Conservation (phyloP, 1,139 yeast species). For the Saccharomyces pastorianus region DNA sequence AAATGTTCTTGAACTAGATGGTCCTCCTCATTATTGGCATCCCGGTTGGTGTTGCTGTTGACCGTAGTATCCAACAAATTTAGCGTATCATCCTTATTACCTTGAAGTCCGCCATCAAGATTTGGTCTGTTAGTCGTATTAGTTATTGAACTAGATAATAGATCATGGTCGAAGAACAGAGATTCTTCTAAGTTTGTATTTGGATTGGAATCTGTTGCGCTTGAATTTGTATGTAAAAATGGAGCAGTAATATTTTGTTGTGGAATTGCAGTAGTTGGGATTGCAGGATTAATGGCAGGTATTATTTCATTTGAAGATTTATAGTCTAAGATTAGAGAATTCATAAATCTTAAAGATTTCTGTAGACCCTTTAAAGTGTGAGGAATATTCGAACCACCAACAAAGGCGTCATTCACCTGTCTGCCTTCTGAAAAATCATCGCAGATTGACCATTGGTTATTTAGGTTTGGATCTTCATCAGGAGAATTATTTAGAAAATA, state of each 20-base stretch:
- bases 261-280: slow-evolving; percentile 3
- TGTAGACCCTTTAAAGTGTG: slow-evolving; percentile 45
- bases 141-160: not conserved
- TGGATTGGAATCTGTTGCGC: not conserved
- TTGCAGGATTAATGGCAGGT: slow-evolving; percentile 7
- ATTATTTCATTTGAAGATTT: slow-evolving; percentile 30
- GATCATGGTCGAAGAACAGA: not conserved
- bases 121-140: not conserved
- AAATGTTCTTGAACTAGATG: not conserved
- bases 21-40: not conserved
- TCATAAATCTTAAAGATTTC: slow-evolving; percentile 45
- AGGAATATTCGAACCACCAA: slow-evolving; percentile 41
- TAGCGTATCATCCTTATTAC: not conserved
- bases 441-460: slow-evolving; percentile 72
- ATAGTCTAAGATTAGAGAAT: slow-evolving; percentile 45
- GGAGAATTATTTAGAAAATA: slow-evolving; percentile 42
- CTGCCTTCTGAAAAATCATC: slow-evolving; percentile 79
- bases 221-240: not conserved
- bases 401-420: slow-evolving; percentile 61
- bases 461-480: slow-evolving; percentile 2
- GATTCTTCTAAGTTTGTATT: not conserved
- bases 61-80: not conserved
- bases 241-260: slow-evolving; percentile 1
- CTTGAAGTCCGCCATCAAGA: not conserved
- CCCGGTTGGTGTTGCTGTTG: not conserved